Base-by-base conservation (phyloP, 768 basidiomycete species). In the Russula compacta region DNA sequence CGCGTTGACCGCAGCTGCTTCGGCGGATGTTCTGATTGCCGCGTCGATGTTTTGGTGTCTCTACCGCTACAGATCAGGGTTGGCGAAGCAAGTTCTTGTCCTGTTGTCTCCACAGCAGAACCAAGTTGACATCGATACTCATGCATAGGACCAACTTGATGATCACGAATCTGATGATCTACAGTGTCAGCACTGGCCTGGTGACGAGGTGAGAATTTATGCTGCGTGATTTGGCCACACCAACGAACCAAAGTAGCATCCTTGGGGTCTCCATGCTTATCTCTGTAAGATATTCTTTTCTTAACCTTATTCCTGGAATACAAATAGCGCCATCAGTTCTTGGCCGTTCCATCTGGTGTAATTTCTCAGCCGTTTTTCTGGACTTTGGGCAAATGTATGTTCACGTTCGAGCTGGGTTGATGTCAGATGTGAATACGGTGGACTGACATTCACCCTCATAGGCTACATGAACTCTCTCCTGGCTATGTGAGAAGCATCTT, bases 381-480 rank as follows among this genome's bases (percentile, higher is more conserved):
- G 79, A 64, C 78, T 21, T 69, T 78, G 49, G 78, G 78, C 36
- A 82, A 80, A 74, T 79, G 80, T 80, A 59, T 61, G 77, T 65
- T 29, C n/a, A 6, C n/a, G 6, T 1, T 38, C 3, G 35, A 33
- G 4, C n/a, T 14, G 11, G 24, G 24, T 29, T 29, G 9, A 21
- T 11, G n/a, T 29, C 6, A 15, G 24, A 29, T 29, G 24, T 29
- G 24, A 6, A 15, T n/a, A 29, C 12, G 19, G 43, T 44, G 9
- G 10, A 54, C 21, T 49, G 54, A 64, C 29, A n/a, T 17, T 43
- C 59, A 29, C 24, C 3, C 24, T 53, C 53, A 40, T 56, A 81
- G 79, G 77, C 64, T 80, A 82, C 63, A 78, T 81, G 32, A 82
- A 82, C 64, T 81, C 79, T 2, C 67, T 80, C 35, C 69, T 82